Percentiles rank a stretch among this genome's conserved stretches.
Evolutionary conservation across 352 stramenopile genomes (phyloP).

Genomic region (Pythium dissimile): DNA sequence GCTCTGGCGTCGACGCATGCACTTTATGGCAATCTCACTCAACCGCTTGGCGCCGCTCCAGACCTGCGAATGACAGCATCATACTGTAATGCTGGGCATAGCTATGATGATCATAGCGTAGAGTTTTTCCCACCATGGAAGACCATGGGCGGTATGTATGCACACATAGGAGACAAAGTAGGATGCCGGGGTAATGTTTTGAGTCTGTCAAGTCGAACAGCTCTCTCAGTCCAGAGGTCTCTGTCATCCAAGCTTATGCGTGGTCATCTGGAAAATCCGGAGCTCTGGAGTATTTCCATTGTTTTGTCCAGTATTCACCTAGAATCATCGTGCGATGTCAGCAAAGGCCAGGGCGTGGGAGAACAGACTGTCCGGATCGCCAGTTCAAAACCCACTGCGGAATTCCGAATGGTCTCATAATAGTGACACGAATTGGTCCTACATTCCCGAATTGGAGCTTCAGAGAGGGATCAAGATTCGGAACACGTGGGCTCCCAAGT

Average conservation of each 20-base stretch:
- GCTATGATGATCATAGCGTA: too few species aligned
- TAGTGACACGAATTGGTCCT: background rate
- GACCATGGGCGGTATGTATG: too few species aligned
- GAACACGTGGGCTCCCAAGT: slow-evolving; percentile 15
- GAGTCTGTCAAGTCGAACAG: too few species aligned
- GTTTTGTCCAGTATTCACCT: too few species aligned
- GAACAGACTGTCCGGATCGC: background rate
- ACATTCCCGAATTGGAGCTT: slow-evolving; percentile 3
- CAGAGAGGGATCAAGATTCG: slow-evolving; percentile 13
- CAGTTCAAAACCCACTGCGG: background rate
- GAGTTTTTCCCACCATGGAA: too few species aligned
- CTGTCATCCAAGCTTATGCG: too few species aligned
- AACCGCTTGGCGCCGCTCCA: background rate
- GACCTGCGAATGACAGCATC: slow-evolving; percentile 1
- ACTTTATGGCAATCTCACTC: slow-evolving; percentile 45
- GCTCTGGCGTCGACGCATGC: slow-evolving; percentile 30
- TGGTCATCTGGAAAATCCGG: background rate
- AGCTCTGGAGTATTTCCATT: too few species aligned
- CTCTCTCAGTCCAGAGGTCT: too few species aligned
- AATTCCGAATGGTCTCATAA: background rate
- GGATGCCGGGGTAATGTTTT: too few species aligned
- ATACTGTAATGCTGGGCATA: too few species aligned
- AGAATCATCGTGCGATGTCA: too few species aligned
- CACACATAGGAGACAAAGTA: too few species aligned
- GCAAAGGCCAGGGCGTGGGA: background rate